These are phyloP conservation scores for Ascochyta lentis DNA, from an alignment of 2,329 filamentous ascomycete species.

Conservation along the genomic window DNA sequence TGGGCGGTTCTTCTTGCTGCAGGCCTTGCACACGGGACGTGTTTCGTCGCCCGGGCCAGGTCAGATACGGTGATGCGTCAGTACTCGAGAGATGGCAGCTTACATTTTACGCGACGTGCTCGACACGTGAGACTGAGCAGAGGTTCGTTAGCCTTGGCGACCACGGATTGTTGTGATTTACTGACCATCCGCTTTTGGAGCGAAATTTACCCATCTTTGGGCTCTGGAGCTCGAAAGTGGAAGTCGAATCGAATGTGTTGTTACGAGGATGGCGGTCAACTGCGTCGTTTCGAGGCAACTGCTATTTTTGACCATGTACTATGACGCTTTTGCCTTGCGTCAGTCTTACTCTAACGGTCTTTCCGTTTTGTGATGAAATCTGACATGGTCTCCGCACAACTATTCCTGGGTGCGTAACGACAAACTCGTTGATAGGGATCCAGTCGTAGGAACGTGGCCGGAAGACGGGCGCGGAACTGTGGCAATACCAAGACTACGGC, in stretches of 20 bases:
- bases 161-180: background rate
- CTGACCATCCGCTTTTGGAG: slow-evolving; percentile 43
- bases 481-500: background rate
- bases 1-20: slow-evolving; percentile 39
- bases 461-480: background rate
- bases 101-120: slow-evolving; percentile 42
- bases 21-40: slow-evolving; percentile 39
- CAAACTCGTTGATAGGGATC: too few relatives aligned
- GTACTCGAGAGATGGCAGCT: slow-evolving; percentile 2
- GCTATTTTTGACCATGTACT: background rate
- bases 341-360: background rate
- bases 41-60: slow-evolving; percentile 35
- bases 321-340: slow-evolving; percentile 1
- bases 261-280: background rate
- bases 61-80: background rate
- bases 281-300: slow-evolving; percentile 4
- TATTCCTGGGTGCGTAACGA: background rate
- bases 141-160: slow-evolving; percentile 5
- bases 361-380: background rate
- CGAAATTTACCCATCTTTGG: slow-evolving; percentile 38
- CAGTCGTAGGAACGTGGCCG: background rate
- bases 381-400: background rate
- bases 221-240: background rate
- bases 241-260: slow-evolving; percentile 18
- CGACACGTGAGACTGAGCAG: slow-evolving; percentile 37